A percentile compares a stretch with the other conserved stretches of the same genome.
Conservation (phyloP, 805 yeast genomes). For the Hanseniaspora osmophila region DNA sequence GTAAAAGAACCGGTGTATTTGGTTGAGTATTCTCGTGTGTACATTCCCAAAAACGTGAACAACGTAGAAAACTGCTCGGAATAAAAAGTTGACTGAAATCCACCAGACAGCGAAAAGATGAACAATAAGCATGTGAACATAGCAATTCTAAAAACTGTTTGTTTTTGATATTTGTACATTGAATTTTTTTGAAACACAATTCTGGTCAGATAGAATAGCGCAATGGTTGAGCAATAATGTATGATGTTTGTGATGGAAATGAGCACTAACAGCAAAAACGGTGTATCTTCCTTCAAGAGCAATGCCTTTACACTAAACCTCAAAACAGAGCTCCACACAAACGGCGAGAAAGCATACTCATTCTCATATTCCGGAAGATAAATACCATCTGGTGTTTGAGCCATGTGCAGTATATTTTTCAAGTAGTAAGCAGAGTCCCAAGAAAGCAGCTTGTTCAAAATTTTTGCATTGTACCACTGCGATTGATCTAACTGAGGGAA, state of each 20-base stretch:
- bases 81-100: conserved; percentile 61
- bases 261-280: not conserved
- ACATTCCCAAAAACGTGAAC: conserved; percentile 42
- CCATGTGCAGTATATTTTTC: conserved; percentile 30
- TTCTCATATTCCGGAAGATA: conserved; percentile 57
- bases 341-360: conserved; percentile 75
- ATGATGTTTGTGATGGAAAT: conserved; percentile 24
- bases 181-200: conserved; percentile 16
- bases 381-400: conserved; percentile 8
- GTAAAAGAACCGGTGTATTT: not conserved
- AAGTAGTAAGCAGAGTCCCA: conserved; percentile 84
- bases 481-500: conserved; percentile 2
- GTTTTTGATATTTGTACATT: conserved; percentile 6
- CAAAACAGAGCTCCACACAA: conserved; percentile 48
- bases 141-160: conserved; percentile 16
- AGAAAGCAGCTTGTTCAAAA: conserved; percentile 41
- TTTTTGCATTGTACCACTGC: conserved; percentile 11
- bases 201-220: conserved; percentile 37
- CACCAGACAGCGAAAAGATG: conserved; percentile 63
- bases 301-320: not conserved
- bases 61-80: conserved; percentile 62
- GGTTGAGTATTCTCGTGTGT: conserved; percentile 29
- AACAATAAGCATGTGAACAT: conserved; percentile 31
- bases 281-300: not conserved
- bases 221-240: conserved; percentile 35